Evolutionary conservation across 2,329 filamentous ascomycete species (phyloP).

Genomic region (Pleomassaria siparia): DNA sequence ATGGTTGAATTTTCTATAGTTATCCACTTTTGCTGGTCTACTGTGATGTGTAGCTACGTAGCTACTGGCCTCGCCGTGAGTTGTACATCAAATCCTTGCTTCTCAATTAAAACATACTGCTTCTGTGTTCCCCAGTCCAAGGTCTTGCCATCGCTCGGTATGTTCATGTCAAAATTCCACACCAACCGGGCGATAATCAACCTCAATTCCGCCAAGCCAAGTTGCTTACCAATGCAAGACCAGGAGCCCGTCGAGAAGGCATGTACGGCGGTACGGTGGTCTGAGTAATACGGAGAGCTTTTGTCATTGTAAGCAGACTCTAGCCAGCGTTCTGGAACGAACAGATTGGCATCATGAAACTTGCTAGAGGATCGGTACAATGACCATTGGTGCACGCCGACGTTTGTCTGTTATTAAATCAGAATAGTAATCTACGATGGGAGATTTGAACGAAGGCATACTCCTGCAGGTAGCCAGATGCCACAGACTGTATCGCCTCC

Average conservation of each 20-base stretch:
- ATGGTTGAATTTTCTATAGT: too few relatives aligned
- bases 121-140: not conserved
- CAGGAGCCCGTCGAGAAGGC: not conserved
- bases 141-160: not conserved
- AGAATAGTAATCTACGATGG: not conserved
- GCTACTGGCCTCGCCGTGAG: too few relatives aligned
- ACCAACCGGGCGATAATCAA: not conserved
- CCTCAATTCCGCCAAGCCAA: not conserved
- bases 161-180: not conserved
- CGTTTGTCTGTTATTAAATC: not conserved
- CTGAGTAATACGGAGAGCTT: not conserved
- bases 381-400: constrained; percentile 2
- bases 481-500: constrained; percentile 4
- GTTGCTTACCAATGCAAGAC: constrained; percentile 1
- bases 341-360: not conserved
- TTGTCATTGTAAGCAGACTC: not conserved
- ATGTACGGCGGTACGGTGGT: not conserved
- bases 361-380: not conserved
- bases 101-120: not conserved
- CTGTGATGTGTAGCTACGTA: too few relatives aligned
- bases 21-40: too few relatives aligned
- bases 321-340: not conserved
- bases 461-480: constrained; percentile 1
- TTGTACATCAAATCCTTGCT: not conserved
- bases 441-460: not conserved